These are phyloP conservation scores for Yarrowia phangngaensis DNA, from an alignment of 805 yeast species.

Conservation along the genomic window DNA sequence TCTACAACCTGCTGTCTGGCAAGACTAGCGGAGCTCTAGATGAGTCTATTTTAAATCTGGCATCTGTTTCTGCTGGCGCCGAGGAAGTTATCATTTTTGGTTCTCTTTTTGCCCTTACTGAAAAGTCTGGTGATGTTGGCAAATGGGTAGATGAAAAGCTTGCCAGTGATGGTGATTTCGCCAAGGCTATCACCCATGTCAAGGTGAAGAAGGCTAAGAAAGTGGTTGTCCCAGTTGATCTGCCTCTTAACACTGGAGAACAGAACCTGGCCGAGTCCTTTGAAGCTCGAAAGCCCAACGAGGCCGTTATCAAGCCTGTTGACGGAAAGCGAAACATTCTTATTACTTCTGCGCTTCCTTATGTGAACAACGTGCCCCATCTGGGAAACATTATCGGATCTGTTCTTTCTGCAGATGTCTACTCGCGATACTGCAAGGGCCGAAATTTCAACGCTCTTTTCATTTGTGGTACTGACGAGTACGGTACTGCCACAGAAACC, in stretches of 20 bases:
- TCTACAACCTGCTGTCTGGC: constrained; percentile 40
- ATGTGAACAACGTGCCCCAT: constrained; percentile 97
- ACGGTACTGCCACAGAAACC: constrained; percentile 99
- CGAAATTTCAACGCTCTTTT: constrained; percentile 83
- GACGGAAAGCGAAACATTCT: constrained; percentile 72
- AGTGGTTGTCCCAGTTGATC: constrained; percentile 40
- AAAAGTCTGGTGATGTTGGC: constrained; percentile 36
- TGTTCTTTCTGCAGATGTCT: constrained; percentile 90
- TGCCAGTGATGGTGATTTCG: constrained; percentile 18
- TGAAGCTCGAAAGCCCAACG: constrained; percentile 27
- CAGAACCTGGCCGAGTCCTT: constrained; percentile 33
- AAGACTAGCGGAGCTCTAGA: constrained; percentile 32
- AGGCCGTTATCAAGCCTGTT: constrained; percentile 56
- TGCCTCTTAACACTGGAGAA: constrained; percentile 44
- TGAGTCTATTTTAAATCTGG: constrained; percentile 32
- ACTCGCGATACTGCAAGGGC: constrained; percentile 81
- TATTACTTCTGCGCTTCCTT: constrained; percentile 94
- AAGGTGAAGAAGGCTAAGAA: constrained; percentile 37
- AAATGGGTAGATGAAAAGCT: constrained; percentile 27
- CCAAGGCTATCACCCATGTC: constrained; percentile 24
- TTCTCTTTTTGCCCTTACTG: constrained; percentile 43
- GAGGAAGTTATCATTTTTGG: constrained; percentile 47
- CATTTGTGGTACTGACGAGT: constrained; percentile 97
- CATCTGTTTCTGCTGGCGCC: constrained; percentile 36
- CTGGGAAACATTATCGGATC: constrained; percentile 96